Evolutionary conservation across 306 rosid species (phyloP).

Genomic region (Vigna angularis): DNA sequence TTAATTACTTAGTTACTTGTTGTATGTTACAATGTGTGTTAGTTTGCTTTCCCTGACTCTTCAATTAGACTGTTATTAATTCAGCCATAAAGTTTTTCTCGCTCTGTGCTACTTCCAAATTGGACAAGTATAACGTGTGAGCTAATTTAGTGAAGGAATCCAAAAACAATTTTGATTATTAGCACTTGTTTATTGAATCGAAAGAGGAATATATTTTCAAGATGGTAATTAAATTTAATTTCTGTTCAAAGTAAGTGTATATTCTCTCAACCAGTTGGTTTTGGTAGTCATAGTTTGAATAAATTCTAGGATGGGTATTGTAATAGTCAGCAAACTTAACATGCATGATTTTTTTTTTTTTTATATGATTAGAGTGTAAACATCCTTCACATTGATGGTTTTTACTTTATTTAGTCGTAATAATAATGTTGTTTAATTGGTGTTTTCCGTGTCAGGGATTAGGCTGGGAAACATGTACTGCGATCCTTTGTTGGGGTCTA

Average conservation of each 20-base stretch:
- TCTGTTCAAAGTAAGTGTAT: no score
- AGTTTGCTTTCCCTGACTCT: neutral
- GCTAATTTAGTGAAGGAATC: conserved; percentile 4
- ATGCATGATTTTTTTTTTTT: neutral
- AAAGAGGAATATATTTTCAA: neutral
- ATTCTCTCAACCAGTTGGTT: no score
- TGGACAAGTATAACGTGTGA: neutral
- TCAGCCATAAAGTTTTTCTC: neutral
- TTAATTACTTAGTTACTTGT: neutral
- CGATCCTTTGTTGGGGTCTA: conserved; percentile 74
- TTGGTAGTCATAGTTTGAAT: neutral
- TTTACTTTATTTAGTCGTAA: neutral
- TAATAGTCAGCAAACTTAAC: neutral
- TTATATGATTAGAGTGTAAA: neutral
- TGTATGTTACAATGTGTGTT: neutral
- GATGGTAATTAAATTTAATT: no score
- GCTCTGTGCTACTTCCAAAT: neutral
- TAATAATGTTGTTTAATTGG: neutral
- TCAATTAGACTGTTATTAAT: neutral
- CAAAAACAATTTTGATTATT: neutral
- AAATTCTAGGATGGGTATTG: neutral
- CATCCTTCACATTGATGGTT: neutral
- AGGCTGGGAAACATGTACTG: conserved; percentile 75
- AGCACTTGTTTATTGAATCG: neutral
- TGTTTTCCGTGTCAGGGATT: conserved; percentile 58